Percentiles rank a stretch among this genome's conserved stretches.
Evolutionary conservation across 2,329 filamentous ascomycete species (phyloP).

Genomic region (Clonostachys rosea): DNA sequence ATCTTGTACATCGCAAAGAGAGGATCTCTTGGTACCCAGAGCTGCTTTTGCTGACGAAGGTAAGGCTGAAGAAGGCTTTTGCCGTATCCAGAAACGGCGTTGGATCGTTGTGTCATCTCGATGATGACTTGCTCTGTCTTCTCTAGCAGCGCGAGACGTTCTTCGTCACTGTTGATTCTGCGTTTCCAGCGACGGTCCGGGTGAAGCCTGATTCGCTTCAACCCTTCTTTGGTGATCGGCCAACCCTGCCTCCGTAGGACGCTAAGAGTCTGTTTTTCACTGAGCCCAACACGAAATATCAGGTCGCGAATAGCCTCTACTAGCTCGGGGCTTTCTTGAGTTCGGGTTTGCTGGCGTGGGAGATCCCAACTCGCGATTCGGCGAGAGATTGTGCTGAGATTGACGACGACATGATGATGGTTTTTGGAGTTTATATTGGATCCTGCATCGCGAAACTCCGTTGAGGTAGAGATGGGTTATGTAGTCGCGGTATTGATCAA

Average conservation of each 20-base stretch:
- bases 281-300: conserved; percentile 1
- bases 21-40: conserved; percentile 4
- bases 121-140: conserved; percentile 5
- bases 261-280: conserved; percentile 3
- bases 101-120: conserved; percentile 3
- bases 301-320: conserved; percentile 3
- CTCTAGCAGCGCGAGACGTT: conserved; percentile 3
- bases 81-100: conserved; percentile 2
- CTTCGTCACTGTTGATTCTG: conserved; percentile 1
- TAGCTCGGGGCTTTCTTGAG: conserved; percentile 4
- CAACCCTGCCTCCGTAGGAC: conserved; percentile 2
- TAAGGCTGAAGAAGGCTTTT: conserved; percentile 4
- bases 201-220: conserved; percentile 2
- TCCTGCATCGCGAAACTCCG: conserved; percentile 2
- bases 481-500: conserved; percentile 4
- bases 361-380: conserved; percentile 1
- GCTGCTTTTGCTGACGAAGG: conserved; percentile 2
- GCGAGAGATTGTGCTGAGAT: not conserved
- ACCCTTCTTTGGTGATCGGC: conserved; percentile 3
- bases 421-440: conserved; percentile 3
- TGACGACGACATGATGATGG: conserved; percentile 1
- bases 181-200: conserved; percentile 1
- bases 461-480: not conserved
- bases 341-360: conserved; percentile 2
- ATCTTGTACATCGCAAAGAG: conserved; percentile 2